These are phyloP conservation scores for Phlyctochytrium bullatum DNA, from an alignment of 192 early-diverging fungal genomes.

Conservation along the genomic window DNA sequence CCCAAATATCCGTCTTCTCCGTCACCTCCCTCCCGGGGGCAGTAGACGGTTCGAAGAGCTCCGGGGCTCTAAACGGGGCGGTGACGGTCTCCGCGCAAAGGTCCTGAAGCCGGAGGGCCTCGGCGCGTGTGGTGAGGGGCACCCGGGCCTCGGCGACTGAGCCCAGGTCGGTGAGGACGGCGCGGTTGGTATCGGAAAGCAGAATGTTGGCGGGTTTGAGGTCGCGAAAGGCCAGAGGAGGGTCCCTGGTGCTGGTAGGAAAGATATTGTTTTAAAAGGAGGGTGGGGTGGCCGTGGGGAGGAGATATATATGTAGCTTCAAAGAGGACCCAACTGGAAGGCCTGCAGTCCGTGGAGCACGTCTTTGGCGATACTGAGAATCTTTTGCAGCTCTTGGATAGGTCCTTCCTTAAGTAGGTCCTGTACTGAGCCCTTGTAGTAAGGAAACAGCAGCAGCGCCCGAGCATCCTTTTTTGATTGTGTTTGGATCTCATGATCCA, in stretches of 20 bases:
- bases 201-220: constrained; percentile 54
- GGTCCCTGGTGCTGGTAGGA: constrained; percentile 36
- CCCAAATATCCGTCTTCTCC: constrained; percentile 45
- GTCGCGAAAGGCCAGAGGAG: constrained; percentile 48
- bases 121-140: constrained; percentile 29
- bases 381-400: constrained; percentile 28
- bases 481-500: constrained; percentile 32
- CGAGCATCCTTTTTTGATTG: constrained; percentile 8
- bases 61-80: constrained; percentile 50
- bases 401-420: constrained; percentile 37
- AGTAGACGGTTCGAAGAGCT: constrained; percentile 48
- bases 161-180: constrained; percentile 50
- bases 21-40: constrained; percentile 19
- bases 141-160: constrained; percentile 43
- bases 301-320: neutral
- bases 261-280: neutral
- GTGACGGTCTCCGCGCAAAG: constrained; percentile 49
- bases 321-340: constrained; percentile 37
- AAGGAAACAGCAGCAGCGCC: constrained; percentile 43
- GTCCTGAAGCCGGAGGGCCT: constrained; percentile 47
- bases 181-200: constrained; percentile 11
- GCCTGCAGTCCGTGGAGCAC: constrained; percentile 43
- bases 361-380: constrained; percentile 36
- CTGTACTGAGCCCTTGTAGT: constrained; percentile 42
- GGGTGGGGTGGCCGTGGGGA: neutral